Conservation (phyloP, 2,329 filamentous ascomycete species). For the Monilinia aucupariae region DNA sequence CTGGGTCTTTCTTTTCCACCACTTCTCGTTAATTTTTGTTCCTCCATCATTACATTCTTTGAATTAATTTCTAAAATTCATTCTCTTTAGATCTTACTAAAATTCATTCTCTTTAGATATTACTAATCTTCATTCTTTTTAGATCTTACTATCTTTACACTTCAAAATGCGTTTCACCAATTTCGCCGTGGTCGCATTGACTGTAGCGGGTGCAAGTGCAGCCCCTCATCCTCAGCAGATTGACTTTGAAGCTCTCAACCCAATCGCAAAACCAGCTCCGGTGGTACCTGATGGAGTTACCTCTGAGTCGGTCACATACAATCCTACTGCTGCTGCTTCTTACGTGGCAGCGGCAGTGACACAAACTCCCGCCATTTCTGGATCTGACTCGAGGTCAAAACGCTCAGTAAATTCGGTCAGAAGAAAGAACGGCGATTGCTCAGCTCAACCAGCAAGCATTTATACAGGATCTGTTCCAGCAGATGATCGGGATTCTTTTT, state of each 20-base stretch:
- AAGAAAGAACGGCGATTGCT: background rate
- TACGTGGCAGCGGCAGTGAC: background rate
- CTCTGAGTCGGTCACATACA: background rate
- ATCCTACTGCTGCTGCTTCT: background rate
- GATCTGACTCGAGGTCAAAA: background rate
- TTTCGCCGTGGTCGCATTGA: background rate
- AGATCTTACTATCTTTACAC: no score
- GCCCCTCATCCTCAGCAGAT: conserved; percentile 2
- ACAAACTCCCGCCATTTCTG: background rate
- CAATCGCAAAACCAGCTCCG: background rate
- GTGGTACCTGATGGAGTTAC: background rate
- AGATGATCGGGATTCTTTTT: conserved; percentile 36
- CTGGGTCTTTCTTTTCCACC: background rate
- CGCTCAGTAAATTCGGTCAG: background rate
- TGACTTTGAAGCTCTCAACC: background rate
- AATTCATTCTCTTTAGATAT: background rate
- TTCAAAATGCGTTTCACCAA: conserved; percentile 8
- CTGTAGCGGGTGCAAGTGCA: background rate
- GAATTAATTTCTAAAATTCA: background rate
- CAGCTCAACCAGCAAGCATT: background rate
- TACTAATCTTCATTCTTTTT: background rate
- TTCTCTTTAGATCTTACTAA: no score
- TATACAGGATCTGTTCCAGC: conserved; percentile 15
- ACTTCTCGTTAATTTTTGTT: background rate
- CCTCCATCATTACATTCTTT: background rate